Evolutionary conservation across 2,329 filamentous ascomycete genomes (phyloP), one percentile per base, ranked within the genome.

Genomic region (Xylaria sp.): DNA sequence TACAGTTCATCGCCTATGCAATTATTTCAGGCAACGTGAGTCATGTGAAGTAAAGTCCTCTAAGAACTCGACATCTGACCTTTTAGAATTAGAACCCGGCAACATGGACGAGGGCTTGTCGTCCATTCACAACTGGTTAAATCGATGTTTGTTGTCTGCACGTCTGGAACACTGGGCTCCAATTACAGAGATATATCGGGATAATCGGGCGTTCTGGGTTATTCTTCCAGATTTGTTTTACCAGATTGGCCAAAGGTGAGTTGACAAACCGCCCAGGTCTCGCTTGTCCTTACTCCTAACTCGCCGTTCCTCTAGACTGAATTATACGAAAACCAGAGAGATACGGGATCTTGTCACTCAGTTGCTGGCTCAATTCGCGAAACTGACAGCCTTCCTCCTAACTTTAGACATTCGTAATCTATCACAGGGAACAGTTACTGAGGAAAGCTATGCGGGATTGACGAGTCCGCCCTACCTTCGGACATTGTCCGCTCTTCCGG

Each of bases 361-460:
- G 2, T 66, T 75, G 31, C 71, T 79, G 2, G 69, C 70, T n/a
- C 69, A 71, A 1, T 83, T 82, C 65, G 79, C 83, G n/a, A 78
- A 74, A 60, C 71, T 89, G 46, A 77, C 84, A 1, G 83, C 81
- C 12, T 80, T 79, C 63, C 83, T 88, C 61, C 74, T 87, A 55
- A 71, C 76, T 14, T 73, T 86, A 63, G 87, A 89, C 69, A 67
- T 76, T 37, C 70, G 71, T 52, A 75, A 74, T 2, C 64, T 83
- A 19, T 64, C 71, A 23, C 66, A 63, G 17, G 55, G 60, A 19
- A 8, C 52, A 5, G 47, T 68, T 2, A 67, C 72, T 6, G 75
- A 75, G 11, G 74, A 74, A 8, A 66, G 70, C 19, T 72, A 77
- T 7, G 76, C 78, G 11, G 77, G 80, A 12, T 72, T 83, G 28